These are phyloP conservation scores for Pestalotiopsis sp. DNA, from an alignment of 2,329 filamentous ascomycete species.

Conservation along the genomic window DNA sequence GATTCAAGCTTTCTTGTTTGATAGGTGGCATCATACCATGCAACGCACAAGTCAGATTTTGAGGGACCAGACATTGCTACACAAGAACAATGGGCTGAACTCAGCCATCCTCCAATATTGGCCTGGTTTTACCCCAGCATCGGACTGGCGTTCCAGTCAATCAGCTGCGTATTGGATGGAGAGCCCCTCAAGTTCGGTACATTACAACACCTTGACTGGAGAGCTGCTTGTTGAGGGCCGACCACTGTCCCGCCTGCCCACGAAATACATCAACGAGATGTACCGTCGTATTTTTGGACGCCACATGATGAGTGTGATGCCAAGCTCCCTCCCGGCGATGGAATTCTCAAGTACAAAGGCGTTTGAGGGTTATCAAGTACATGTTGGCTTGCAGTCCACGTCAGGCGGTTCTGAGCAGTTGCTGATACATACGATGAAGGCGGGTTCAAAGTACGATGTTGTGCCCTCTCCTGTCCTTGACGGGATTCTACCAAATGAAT, in stretches of 20 bases:
- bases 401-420: constrained; percentile 18
- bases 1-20: background rate
- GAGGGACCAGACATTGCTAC: background rate
- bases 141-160: background rate
- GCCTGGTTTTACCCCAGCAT: background rate
- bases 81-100: background rate
- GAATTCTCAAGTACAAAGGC: constrained; percentile 37
- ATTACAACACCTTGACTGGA: constrained; percentile 1
- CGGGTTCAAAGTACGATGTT: background rate
- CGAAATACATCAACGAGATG: background rate
- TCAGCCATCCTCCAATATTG: background rate
- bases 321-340: constrained; percentile 38
- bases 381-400: constrained; percentile 37
- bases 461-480: background rate
- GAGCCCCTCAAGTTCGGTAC: background rate
- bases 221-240: background rate
- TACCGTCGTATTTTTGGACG: constrained; percentile 48
- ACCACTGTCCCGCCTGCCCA: background rate
- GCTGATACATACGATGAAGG: background rate
- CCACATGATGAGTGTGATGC: constrained; percentile 44
- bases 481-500: background rate
- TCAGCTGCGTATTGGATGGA: constrained; percentile 7
- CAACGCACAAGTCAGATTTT: constrained; percentile 1
- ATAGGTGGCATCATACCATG: background rate
- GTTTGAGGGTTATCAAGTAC: constrained; percentile 32